These are phyloP conservation scores for Phytophthora fragariaefolia DNA, from an alignment of 352 stramenopile genomes.

Conservation along the genomic window DNA sequence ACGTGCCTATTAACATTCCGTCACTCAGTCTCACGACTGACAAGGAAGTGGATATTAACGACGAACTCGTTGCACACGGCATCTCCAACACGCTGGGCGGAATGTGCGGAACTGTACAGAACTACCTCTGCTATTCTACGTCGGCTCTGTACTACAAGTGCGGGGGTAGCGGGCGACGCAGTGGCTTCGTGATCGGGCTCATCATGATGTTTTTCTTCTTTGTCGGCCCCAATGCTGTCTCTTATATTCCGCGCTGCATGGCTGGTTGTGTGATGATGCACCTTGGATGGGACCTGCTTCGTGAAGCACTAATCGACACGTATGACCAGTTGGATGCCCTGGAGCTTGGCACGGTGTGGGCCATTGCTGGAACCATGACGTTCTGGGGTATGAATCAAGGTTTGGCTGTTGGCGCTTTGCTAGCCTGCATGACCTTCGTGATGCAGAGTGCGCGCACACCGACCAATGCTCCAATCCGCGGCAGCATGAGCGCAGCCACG, in stretches of 20 bases:
- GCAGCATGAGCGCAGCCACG: slow-evolving; percentile 92
- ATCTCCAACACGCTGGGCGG: slow-evolving; percentile 92
- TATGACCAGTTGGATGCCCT: slow-evolving; percentile 88
- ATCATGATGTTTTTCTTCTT: slow-evolving; percentile 90
- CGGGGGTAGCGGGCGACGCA: slow-evolving; percentile 74
- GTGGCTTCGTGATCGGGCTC: slow-evolving; percentile 64
- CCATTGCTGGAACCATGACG: slow-evolving; percentile 92
- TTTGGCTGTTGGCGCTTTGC: slow-evolving; percentile 87
- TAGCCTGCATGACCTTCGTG: slow-evolving; percentile 91
- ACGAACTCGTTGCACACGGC: slow-evolving; percentile 92
- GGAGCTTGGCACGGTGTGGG: slow-evolving; percentile 92
- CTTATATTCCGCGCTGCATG: slow-evolving; percentile 93
- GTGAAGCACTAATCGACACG: slow-evolving; percentile 91
- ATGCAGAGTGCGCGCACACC: slow-evolving; percentile 85
- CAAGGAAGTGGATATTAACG: slow-evolving; percentile 93
- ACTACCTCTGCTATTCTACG: slow-evolving; percentile 92
- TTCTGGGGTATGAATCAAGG: slow-evolving; percentile 93
- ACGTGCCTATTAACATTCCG: slow-evolving; percentile 96
- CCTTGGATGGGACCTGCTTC: slow-evolving; percentile 89
- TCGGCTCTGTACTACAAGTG: slow-evolving; percentile 91
- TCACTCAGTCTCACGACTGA: slow-evolving; percentile 85
- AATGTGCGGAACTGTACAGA: slow-evolving; percentile 88
- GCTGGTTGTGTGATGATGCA: slow-evolving; percentile 93
- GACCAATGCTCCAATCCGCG: slow-evolving; percentile 89
- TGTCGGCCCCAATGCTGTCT: slow-evolving; percentile 82